These are phyloP conservation scores for Tilletia caries DNA, from an alignment of 1,284 basidiomycete species.

Conservation along the genomic window DNA sequence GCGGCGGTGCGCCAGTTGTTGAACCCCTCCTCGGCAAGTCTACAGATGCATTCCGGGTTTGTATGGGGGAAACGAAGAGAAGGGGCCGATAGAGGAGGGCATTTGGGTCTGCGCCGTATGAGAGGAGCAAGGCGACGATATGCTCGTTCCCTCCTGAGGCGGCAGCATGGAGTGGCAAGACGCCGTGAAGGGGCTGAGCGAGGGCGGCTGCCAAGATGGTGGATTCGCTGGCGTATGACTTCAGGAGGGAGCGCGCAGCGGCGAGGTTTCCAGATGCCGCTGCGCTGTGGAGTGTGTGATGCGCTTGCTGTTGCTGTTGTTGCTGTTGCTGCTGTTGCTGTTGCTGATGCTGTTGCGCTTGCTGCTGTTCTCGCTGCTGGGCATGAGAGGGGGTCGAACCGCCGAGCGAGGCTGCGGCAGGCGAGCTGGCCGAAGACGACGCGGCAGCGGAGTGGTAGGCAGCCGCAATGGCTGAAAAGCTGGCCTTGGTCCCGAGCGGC, in stretches of 20 bases:
- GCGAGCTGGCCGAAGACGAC: background rate
- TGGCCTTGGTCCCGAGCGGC: background rate
- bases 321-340: background rate
- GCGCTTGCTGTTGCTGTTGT: background rate
- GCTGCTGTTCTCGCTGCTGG: no score
- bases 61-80: conserved; percentile 21
- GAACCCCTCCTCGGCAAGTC: background rate
- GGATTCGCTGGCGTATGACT: conserved; percentile 33
- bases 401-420: background rate
- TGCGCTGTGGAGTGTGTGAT: conserved; percentile 37
- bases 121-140: conserved; percentile 38
- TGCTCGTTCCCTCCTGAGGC: conserved; percentile 42
- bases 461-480: conserved; percentile 2
- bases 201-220: conserved; percentile 7
- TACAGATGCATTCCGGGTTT: conserved; percentile 21
- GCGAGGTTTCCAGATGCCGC: conserved; percentile 42
- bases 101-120: conserved; percentile 47
- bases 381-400: no score
- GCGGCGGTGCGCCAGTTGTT: conserved; percentile 7
- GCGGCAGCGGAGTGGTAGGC: background rate
- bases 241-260: conserved; percentile 29
- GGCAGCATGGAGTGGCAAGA: conserved; percentile 47
- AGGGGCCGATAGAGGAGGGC: conserved; percentile 15
- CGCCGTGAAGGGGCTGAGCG: conserved; percentile 34
- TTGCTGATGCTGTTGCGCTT: no score